phyloP scores from a whole-genome alignment of 2,329 filamentous ascomycete genomes.

The Teratosphaeria gauchensis region DNA sequence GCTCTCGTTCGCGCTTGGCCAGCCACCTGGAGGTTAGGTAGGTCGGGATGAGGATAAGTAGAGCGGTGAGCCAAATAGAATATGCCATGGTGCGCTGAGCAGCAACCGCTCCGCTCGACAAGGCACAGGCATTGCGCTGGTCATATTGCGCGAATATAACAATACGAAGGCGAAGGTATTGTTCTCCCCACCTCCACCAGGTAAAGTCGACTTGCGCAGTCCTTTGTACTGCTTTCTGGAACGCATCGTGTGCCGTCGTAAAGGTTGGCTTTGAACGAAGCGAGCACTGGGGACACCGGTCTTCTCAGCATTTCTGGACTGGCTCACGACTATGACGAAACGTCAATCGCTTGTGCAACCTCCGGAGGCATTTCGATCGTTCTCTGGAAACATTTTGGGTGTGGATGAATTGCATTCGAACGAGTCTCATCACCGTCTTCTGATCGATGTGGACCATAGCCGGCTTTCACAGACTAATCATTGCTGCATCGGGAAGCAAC shows the following conservation, averaged over 20 bases:
- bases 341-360: too few relatives aligned
- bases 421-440: too few relatives aligned
- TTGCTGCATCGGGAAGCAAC: too few relatives aligned
- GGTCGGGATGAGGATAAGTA: not conserved
- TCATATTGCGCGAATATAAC: not conserved
- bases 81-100: not conserved
- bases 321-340: too few relatives aligned
- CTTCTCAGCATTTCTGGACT: too few relatives aligned
- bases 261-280: too few relatives aligned
- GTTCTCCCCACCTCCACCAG: not conserved
- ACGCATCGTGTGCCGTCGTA: not conserved
- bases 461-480: too few relatives aligned
- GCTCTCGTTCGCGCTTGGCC: not conserved
- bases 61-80: not conserved
- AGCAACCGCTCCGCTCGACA: not conserved
- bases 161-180: not conserved
- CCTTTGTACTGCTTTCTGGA: not conserved
- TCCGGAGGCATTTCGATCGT: too few relatives aligned
- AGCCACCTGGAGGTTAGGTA: not conserved
- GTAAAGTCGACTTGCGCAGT: not conserved
- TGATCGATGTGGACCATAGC: too few relatives aligned
- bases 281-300: too few relatives aligned
- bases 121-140: not conserved
- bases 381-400: too few relatives aligned
- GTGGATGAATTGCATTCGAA: too few relatives aligned